Evolutionary conservation across 2,329 filamentous ascomycete genomes (phyloP).

Genomic region (Botrytis medusae): DNA sequence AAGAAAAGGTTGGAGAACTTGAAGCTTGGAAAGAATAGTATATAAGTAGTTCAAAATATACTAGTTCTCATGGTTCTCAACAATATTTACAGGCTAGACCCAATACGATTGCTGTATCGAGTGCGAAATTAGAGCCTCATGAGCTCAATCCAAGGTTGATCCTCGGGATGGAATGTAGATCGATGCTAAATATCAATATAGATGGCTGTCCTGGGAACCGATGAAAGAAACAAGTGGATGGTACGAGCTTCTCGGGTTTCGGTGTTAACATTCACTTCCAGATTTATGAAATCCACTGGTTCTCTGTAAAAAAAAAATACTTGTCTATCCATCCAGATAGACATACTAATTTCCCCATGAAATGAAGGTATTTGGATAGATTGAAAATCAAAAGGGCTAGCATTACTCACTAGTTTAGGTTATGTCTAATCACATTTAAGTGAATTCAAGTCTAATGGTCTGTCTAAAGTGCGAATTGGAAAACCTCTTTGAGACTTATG

Average conservation of each 20-base stretch:
- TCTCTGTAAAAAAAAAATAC: not conserved
- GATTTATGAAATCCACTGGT: not conserved
- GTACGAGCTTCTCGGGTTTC: not conserved
- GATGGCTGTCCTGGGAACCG: not conserved
- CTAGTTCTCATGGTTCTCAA: not conserved
- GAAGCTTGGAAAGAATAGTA: not conserved
- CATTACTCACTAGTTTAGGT: too few species aligned
- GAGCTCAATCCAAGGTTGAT: not conserved
- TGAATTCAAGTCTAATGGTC: not conserved
- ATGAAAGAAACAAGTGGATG: not conserved
- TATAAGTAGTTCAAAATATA: not conserved
- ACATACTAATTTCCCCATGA: not conserved
- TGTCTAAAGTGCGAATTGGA: not conserved
- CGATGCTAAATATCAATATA: not conserved
- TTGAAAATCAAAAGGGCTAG: not conserved
- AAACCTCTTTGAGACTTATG: not conserved
- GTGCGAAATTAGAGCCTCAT: not conserved
- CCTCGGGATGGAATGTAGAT: not conserved
- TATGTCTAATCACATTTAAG: not conserved
- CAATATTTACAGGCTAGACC: not conserved
- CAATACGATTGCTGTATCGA: not conserved
- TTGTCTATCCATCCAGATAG: not conserved
- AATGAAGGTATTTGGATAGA: not conserved
- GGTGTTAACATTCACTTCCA: not conserved
- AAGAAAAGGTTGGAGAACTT: not conserved